Evolutionary conservation across 768 basidiomycete species (phyloP), one percentile per base, ranked within the genome.

Genomic region (Cystobasidium onofrii): DNA sequence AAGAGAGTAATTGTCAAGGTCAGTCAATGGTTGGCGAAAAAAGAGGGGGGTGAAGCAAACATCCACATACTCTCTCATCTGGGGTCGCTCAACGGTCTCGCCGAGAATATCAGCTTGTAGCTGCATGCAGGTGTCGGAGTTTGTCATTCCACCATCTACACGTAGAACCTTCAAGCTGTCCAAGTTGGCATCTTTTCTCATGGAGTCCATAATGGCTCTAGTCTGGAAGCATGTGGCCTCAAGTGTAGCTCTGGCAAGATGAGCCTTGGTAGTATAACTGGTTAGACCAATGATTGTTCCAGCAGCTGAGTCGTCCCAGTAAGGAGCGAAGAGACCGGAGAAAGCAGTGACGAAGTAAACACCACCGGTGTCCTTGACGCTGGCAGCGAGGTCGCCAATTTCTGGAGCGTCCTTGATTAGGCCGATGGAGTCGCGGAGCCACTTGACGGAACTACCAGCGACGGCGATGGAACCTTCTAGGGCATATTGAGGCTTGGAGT

Each of bases 111-210:
- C 89, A 1, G 91, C 91, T 74, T 94, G 85, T 60, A 94, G 83
- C 78, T 86, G 84, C 92, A 95, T 91, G 72, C 73, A 72, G 81
- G 80, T 81, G 79, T 95, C 91, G 39, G 91, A 90, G 76, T 94
- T 95, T 13, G 93, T 96, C 90, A 96, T 94, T 18, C 93, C 92
- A n/a, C 96, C 96, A 81, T 98, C 96, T 41, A 99, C 95, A 81
- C 89, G 94, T 76, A 99, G 87, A 77, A 89, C 86, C 79, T 89
- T 88, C 67, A 96, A 85, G 44, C 27, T 60, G 60, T 90, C 87
- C 3, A 84, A 84, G 2, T 20, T 25, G 0, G 39, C 69, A 82
- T 99, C 95, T 67, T 90, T 83, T 80, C 90, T 88, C 90, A 99
- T 99, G 79, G 90, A 89, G 80, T 97, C 92, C 61, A 98, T 85